Evolutionary conservation across 345 rosid species (phyloP).

Genomic region (Brassica juncea): DNA sequence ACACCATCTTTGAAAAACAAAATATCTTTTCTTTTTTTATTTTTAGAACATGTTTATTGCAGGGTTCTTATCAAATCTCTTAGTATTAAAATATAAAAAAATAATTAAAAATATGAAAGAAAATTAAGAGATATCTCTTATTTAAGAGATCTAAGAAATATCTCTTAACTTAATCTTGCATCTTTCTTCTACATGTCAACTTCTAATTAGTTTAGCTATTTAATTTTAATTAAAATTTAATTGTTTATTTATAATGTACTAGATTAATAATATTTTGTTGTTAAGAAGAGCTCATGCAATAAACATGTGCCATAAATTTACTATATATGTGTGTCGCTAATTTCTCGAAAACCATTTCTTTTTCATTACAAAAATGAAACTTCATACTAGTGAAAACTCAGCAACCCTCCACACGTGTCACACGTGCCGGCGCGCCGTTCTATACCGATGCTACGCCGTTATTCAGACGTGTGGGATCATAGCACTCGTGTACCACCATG

Average conservation of each 20-base stretch:
- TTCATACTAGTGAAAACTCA: not conserved
- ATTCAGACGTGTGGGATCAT: slow-evolving; percentile 53
- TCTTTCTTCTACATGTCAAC: too few species aligned
- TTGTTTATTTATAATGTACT: too few species aligned
- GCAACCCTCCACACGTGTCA: slow-evolving; percentile 46
- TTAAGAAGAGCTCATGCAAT: too few species aligned
- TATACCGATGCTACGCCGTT: slow-evolving; percentile 51
- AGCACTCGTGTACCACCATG: slow-evolving; percentile 58
- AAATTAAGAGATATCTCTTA: too few species aligned
- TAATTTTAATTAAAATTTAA: too few species aligned
- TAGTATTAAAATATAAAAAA: too few species aligned
- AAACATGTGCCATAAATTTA: not conserved
- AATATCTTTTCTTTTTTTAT: not conserved
- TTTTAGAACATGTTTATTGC: not conserved
- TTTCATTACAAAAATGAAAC: not conserved
- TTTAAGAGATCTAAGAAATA: too few species aligned
- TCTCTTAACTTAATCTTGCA: too few species aligned
- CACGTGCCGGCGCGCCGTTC: slow-evolving; percentile 41
- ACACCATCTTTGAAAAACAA: not conserved
- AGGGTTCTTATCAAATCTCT: too few species aligned
- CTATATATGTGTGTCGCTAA: not conserved
- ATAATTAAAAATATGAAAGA: too few species aligned
- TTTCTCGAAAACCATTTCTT: slow-evolving; percentile 10
- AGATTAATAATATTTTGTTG: too few species aligned
- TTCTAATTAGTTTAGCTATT: too few species aligned